A percentile compares a stretch with the other conserved stretches of the same genome.
Evolutionary conservation across 2,329 filamentous ascomycete species (phyloP).

Genomic region (Capronia coronata): DNA sequence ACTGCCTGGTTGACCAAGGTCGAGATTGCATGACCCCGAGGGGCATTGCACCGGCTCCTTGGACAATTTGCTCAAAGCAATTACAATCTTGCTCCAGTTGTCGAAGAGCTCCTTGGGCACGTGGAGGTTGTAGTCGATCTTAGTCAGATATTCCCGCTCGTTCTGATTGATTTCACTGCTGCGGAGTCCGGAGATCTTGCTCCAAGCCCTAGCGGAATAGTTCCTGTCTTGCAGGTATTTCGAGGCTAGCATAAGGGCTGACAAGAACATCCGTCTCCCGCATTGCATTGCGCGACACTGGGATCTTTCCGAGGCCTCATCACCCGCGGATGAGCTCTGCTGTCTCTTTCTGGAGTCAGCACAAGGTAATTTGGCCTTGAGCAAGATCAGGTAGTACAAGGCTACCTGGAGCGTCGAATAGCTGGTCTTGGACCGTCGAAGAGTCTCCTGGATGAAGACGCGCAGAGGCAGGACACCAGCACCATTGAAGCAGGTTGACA

Average conservation of each 20-base stretch:
- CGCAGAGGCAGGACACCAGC: conserved; percentile 81
- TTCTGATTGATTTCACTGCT: conserved; percentile 94
- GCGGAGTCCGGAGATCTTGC: conserved; percentile 95
- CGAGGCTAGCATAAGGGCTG: conserved; percentile 88
- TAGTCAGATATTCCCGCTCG: conserved; percentile 82
- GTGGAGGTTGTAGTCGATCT: conserved; percentile 91
- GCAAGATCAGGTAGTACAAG: conserved; percentile 89
- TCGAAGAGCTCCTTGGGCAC: conserved; percentile 84
- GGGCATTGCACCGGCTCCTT: conserved; percentile 16
- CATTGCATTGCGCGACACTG: conserved; percentile 72
- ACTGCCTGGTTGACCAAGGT: conserved; percentile 8
- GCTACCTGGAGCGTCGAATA: conserved; percentile 97
- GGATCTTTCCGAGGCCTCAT: conserved; percentile 37
- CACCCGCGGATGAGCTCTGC: conserved; percentile 40
- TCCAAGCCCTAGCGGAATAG: conserved; percentile 96
- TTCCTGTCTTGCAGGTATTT: conserved; percentile 98
- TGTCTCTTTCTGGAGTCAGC: conserved; percentile 84
- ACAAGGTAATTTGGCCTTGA: conserved; percentile 80
- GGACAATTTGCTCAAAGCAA: conserved; percentile 42
- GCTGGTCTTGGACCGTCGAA: conserved; percentile 88
- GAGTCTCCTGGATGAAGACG: conserved; percentile 94
- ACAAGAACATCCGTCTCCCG: conserved; percentile 93
- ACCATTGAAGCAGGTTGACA: conserved; percentile 56
- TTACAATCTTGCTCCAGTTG: conserved; percentile 86
- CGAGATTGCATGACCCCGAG: conserved; percentile 1